A percentile compares a stretch with the other conserved stretches of the same genome.
phyloP scores from a whole-genome alignment of 1,284 basidiomycete species.

The Coriolopsis trogii region DNA sequence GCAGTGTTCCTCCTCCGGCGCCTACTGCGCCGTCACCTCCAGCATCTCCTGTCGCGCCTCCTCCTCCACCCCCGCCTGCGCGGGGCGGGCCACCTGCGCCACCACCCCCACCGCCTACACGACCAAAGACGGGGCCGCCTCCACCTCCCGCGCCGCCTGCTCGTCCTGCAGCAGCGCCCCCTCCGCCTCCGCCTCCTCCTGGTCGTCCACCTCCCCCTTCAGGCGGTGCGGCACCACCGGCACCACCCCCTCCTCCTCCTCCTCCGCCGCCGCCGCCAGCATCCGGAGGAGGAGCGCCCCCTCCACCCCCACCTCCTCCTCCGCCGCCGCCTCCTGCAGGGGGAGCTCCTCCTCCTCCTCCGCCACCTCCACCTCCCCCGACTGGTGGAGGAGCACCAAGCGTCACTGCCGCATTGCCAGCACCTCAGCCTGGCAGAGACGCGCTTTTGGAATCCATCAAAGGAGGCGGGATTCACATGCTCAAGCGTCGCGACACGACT shows the following conservation, averaged over 20 bases:
- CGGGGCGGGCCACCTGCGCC: conserved; percentile 23
- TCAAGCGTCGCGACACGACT: conserved; percentile 64
- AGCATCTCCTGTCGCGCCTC: conserved; percentile 22
- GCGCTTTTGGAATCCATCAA: conserved; percentile 72
- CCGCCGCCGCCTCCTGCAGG: conserved; percentile 38
- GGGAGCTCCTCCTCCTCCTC: conserved; percentile 26
- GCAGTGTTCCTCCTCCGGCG: conserved; percentile 15
- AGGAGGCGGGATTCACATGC: conserved; percentile 68
- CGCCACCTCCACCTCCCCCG: conserved; percentile 32
- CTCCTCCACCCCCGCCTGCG: conserved; percentile 25
- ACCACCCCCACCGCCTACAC: conserved; percentile 31
- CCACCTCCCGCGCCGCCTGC: conserved; percentile 37
- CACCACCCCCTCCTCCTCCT: conserved; percentile 37
- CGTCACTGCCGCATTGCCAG: conserved; percentile 27
- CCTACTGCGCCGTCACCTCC: conserved; percentile 20
- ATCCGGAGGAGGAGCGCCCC: conserved; percentile 34
- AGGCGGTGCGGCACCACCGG: conserved; percentile 37
- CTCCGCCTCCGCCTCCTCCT: conserved; percentile 40
- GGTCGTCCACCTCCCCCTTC: conserved; percentile 32
- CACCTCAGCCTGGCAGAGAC: conserved; percentile 50
- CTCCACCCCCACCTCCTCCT: conserved; percentile 39
- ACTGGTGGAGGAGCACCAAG: conserved; percentile 37
- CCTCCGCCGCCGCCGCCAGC: conserved; percentile 39
- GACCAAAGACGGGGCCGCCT: conserved; percentile 37
- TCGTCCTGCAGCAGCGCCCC: conserved; percentile 34